Evolutionary conservation across 768 basidiomycete species (phyloP).

Genomic region (Termitomyces sp.): DNA sequence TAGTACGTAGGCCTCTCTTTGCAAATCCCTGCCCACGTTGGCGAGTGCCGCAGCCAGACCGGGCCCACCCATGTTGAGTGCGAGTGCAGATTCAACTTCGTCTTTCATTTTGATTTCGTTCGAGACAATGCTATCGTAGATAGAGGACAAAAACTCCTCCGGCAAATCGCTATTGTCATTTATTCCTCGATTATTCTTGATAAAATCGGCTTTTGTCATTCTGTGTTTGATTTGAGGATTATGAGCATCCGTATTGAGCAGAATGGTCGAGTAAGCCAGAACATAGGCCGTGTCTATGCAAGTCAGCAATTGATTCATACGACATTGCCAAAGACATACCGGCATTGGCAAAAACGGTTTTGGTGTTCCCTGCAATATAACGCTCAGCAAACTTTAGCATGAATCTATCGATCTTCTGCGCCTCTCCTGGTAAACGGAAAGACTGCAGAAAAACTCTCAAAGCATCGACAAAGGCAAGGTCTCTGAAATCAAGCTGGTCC

Average conservation of each 20-base stretch:
- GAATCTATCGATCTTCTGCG: slow-evolving; percentile 97
- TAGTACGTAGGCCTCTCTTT: slow-evolving; percentile 92
- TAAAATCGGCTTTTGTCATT: slow-evolving; percentile 89
- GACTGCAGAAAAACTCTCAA: slow-evolving; percentile 87
- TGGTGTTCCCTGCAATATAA: slow-evolving; percentile 84
- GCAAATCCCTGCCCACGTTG: slow-evolving; percentile 89
- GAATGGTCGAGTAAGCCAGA: slow-evolving; percentile 89
- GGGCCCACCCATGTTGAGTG: slow-evolving; percentile 42
- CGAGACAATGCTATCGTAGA: slow-evolving; percentile 86
- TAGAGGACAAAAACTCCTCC: slow-evolving; percentile 70
- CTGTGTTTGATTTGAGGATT: slow-evolving; percentile 91
- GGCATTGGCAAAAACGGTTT: slow-evolving; percentile 89
- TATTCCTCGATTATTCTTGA: slow-evolving; percentile 95
- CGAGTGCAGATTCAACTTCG: slow-evolving; percentile 67
- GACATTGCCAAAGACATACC: slow-evolving; percentile 41
- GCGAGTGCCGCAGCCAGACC: slow-evolving; percentile 82
- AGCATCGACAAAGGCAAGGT: slow-evolving; percentile 82
- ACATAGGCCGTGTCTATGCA: slow-evolving; percentile 84
- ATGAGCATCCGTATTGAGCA: slow-evolving; percentile 97
- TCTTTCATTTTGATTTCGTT: slow-evolving; percentile 99
- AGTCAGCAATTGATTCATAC: background rate
- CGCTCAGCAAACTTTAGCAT: slow-evolving; percentile 99
- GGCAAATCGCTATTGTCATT: slow-evolving; percentile 88
- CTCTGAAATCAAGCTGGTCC: slow-evolving; percentile 83
- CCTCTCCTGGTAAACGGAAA: slow-evolving; percentile 95